Conservation (phyloP, 1,139 yeast species). For the Hansenula anomala region DNA sequence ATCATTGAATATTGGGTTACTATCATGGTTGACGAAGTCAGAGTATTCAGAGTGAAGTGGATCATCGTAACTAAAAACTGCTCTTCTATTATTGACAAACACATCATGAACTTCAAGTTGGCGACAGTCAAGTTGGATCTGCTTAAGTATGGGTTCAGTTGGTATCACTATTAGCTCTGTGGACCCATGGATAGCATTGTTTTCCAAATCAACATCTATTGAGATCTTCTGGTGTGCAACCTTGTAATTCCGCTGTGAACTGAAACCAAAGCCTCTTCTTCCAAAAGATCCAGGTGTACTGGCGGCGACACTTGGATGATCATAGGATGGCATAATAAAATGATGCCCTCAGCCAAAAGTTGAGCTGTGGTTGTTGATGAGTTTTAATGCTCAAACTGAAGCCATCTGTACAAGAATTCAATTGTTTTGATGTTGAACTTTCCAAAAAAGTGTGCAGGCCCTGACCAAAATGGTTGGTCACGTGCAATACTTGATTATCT, state of each 20-base stretch:
- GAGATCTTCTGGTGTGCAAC: conserved; percentile 68
- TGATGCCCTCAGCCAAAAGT: not conserved
- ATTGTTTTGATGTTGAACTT: not conserved
- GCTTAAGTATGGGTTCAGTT: conserved; percentile 49
- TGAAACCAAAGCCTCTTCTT: conserved; percentile 3
- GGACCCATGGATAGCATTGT: conserved; percentile 54
- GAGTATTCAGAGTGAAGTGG: conserved; percentile 26
- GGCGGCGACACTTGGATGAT: conserved; percentile 16
- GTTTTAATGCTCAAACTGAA: no score
- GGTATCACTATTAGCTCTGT: conserved; percentile 85
- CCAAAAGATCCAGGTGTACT: conserved; percentile 15
- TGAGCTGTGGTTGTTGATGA: no score
- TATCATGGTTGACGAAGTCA: conserved; percentile 8
- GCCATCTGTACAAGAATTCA: no score
- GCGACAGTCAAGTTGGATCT: conserved; percentile 74
- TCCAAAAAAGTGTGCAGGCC: not conserved
- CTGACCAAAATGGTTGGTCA: no score
- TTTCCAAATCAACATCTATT: conserved; percentile 60
- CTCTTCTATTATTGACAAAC: conserved; percentile 54
- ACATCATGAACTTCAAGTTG: conserved; percentile 65
- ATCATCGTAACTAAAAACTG: conserved; percentile 48
- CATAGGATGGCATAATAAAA: conserved; percentile 11
- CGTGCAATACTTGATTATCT: no score
- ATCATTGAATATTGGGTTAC: conserved; percentile 15
- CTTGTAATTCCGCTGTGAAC: conserved; percentile 30